Percentiles rank a stretch among this genome's conserved stretches.
These are phyloP conservation scores for Candida maesae DNA, from an alignment of 805 yeast genomes.

Conservation along the genomic window DNA sequence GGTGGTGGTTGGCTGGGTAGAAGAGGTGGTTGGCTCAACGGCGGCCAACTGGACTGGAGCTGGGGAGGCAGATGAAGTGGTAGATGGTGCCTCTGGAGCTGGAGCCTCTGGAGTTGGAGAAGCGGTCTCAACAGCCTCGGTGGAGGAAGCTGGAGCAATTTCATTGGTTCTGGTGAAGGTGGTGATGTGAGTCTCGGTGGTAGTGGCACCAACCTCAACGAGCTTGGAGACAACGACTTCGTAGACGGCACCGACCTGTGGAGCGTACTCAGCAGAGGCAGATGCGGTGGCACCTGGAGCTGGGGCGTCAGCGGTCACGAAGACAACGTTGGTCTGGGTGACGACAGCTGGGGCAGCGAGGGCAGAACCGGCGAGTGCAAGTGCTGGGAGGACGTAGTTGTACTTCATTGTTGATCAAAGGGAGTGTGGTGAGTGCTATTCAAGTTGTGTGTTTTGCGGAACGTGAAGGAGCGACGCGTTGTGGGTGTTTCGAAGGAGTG, in stretches of 20 bases:
- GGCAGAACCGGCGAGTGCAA: constrained; percentile 25
- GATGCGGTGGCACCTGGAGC: constrained; percentile 18
- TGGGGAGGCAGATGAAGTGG: too few relatives aligned
- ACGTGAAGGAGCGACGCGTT: constrained; percentile 3
- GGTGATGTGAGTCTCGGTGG: constrained; percentile 20
- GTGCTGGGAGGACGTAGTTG: constrained; percentile 21
- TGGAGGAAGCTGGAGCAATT: constrained; percentile 15
- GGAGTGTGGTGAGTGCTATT: constrained; percentile 2
- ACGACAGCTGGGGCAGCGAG: constrained; percentile 28
- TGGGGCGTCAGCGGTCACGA: constrained; percentile 23
- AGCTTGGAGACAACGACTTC: constrained; percentile 26
- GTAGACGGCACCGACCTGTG: constrained; percentile 21
- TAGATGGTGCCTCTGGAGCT: too few relatives aligned
- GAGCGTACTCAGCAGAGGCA: constrained; percentile 19
- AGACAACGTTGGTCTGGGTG: constrained; percentile 25
- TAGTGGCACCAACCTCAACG: constrained; percentile 19
- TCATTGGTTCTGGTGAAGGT: constrained; percentile 23
- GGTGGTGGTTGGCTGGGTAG: background rate
- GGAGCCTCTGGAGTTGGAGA: too few relatives aligned
- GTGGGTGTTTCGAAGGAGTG: background rate
- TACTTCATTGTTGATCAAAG: constrained; percentile 22
- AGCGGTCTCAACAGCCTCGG: constrained; percentile 2
- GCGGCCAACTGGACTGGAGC: too few relatives aligned
- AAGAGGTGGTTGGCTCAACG: constrained; percentile 17
- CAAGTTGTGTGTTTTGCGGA: background rate